Conservation (phyloP, 345 rosid genomes). For the Pelargonium nanum region DNA sequence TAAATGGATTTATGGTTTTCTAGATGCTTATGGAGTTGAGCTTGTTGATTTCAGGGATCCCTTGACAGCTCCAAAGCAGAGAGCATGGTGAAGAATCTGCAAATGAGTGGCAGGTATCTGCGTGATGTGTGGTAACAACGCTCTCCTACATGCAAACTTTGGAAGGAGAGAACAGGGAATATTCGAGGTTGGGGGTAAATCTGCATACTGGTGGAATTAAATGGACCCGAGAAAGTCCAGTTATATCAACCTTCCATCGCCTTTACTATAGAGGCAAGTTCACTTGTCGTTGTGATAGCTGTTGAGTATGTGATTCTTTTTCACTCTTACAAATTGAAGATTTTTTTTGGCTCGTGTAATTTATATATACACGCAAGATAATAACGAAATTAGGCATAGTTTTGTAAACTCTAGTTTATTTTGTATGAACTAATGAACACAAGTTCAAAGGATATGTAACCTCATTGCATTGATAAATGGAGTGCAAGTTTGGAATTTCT, state of each 20-base stretch:
- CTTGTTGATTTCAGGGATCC: constrained; percentile 48
- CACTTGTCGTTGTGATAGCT: neutral
- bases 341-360: too few species aligned
- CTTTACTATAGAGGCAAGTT: too few species aligned
- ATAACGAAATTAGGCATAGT: too few species aligned
- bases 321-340: neutral
- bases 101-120: constrained; percentile 76
- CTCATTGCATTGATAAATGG: too few species aligned
- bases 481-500: too few species aligned
- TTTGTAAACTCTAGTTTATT: too few species aligned
- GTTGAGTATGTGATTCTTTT: neutral
- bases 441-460: too few species aligned
- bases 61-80: constrained; percentile 73
- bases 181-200: neutral
- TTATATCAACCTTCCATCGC: too few species aligned
- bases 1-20: neutral
- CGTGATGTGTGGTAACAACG: constrained; percentile 81
- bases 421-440: too few species aligned
- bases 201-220: neutral
- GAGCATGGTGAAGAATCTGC: constrained; percentile 83
- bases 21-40: neutral
- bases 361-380: too few species aligned
- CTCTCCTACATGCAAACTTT: constrained; percentile 41
- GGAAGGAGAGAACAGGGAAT: constrained; percentile 8
- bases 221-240: too few species aligned